These are phyloP conservation scores for Suillus fuscotomentosus DNA, from an alignment of 768 basidiomycete genomes.

Conservation along the genomic window DNA sequence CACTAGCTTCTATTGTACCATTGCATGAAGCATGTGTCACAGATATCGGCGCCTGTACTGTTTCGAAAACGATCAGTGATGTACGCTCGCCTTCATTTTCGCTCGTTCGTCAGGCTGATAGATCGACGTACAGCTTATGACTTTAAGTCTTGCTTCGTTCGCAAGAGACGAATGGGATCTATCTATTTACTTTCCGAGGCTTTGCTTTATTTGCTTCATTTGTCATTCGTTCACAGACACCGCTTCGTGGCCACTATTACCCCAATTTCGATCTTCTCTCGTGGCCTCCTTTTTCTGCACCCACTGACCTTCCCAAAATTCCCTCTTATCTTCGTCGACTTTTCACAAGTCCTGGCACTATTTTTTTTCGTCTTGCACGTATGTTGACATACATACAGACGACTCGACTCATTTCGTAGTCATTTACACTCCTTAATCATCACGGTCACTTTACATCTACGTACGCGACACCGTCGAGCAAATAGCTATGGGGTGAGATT, in stretches of 20 bases:
- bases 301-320: no score
- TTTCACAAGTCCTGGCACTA: not conserved
- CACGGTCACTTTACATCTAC: not conserved
- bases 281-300: not conserved
- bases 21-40: not conserved
- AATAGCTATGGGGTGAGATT: not conserved
- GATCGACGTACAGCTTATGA: not conserved
- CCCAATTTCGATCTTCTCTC: not conserved
- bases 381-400: not conserved
- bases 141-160: not conserved
- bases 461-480: not conserved
- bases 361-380: not conserved
- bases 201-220: not conserved
- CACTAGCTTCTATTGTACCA: not conserved
- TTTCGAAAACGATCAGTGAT: not conserved
- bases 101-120: not conserved
- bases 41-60: not conserved
- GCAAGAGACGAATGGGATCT: not conserved
- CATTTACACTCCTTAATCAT: no score
- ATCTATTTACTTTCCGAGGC: not conserved
- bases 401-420: not conserved
- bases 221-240: not conserved
- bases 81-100: not conserved
- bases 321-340: not conserved
- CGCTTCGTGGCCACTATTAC: not conserved